phyloP scores from a whole-genome alignment of 192 early-diverging fungal species.

The Chytriomyces hyalinus region DNA sequence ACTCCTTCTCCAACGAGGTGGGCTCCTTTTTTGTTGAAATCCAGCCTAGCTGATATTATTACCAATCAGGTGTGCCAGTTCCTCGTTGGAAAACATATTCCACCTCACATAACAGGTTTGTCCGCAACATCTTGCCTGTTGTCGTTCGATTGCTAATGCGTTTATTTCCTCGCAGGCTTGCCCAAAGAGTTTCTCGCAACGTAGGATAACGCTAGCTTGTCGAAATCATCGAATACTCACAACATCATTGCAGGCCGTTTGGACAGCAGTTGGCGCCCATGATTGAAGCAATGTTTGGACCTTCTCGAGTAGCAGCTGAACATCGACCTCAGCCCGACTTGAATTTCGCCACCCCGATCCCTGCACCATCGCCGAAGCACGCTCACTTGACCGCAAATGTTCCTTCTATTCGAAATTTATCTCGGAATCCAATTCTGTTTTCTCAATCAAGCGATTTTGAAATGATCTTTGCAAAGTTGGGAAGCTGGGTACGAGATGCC shows the following conservation, averaged over 20 bases:
- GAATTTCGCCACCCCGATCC: constrained; percentile 39
- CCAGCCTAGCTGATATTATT: not conserved
- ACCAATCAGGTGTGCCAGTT: constrained; percentile 72
- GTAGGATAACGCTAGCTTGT: not conserved
- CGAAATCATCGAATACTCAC: not conserved
- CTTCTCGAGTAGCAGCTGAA: constrained; percentile 41
- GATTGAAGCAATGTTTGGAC: constrained; percentile 52
- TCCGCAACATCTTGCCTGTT: constrained; percentile 49
- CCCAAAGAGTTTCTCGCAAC: constrained; percentile 51
- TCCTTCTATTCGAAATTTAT: constrained; percentile 46
- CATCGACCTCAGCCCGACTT: constrained; percentile 35
- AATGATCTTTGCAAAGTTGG: constrained; percentile 51
- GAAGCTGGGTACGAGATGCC: constrained; percentile 9
- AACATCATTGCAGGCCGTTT: constrained; percentile 43
- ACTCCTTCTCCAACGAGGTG: constrained; percentile 34
- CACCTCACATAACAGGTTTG: constrained; percentile 73
- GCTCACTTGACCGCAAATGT: constrained; percentile 57
- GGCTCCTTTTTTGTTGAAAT: not conserved
- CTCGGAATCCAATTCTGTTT: constrained; percentile 45
- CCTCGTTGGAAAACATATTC: constrained; percentile 77
- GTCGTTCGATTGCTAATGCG: too few relatives aligned
- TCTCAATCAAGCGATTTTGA: constrained; percentile 46
- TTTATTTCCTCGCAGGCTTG: too few relatives aligned
- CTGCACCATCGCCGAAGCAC: constrained; percentile 59
- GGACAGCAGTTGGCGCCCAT: constrained; percentile 47